Percentiles rank a stretch among this genome's conserved stretches.
Conservation (phyloP, 108 stramenopile species). For the Cyclotella atomus region DNA sequence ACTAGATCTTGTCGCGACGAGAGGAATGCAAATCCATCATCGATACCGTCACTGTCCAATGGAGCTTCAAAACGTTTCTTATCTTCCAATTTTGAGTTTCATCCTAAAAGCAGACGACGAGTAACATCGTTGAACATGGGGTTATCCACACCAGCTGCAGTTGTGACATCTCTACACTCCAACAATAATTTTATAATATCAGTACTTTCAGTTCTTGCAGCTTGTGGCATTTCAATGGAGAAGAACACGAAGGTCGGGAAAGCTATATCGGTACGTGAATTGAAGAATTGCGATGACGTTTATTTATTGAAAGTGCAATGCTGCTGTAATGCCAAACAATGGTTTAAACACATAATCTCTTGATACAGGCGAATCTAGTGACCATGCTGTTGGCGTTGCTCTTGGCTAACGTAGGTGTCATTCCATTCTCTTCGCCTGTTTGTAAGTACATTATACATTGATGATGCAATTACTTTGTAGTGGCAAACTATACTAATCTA, state of each 20-base stretch:
- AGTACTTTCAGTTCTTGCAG: slow-evolving; percentile 58
- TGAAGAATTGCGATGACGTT: neutral
- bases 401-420: slow-evolving; percentile 69
- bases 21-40: neutral
- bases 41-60: too few relatives aligned
- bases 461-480: too few relatives aligned
- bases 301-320: too few relatives aligned
- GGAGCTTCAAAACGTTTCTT: too few relatives aligned
- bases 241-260: slow-evolving; percentile 74
- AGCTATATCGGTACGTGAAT: slow-evolving; percentile 57
- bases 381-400: slow-evolving; percentile 76
- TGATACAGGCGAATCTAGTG: slow-evolving; percentile 63
- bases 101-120: too few relatives aligned
- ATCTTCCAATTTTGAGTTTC: too few relatives aligned
- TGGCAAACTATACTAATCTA: too few relatives aligned
- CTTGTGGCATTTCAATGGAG: slow-evolving; percentile 74
- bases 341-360: too few relatives aligned
- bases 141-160: too few relatives aligned
- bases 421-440: slow-evolving; percentile 74
- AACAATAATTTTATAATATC: slow-evolving; percentile 67
- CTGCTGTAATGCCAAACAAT: too few relatives aligned
- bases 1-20: neutral
- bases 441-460: slow-evolving; percentile 32
- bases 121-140: too few relatives aligned
- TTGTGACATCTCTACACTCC: slow-evolving; percentile 41